phyloP scores from a whole-genome alignment of 495 filamentous ascomycete species.

The Rhizodiscina lignyota region DNA sequence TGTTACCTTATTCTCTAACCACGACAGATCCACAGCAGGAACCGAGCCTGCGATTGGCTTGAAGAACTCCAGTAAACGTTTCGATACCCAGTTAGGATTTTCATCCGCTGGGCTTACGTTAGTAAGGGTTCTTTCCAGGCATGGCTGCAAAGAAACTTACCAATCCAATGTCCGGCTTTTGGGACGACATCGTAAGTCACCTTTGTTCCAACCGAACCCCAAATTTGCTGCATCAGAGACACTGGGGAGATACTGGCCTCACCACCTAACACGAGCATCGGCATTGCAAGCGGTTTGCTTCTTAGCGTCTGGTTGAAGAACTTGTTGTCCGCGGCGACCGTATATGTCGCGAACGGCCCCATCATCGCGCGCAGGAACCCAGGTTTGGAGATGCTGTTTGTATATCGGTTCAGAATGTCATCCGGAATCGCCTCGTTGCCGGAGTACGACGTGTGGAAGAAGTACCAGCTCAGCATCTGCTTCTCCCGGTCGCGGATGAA shows the following conservation, averaged over 20 bases:
- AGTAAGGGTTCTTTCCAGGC: too few species aligned
- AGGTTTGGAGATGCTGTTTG: conserved; percentile 10
- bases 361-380: conserved; percentile 9
- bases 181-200: too few species aligned
- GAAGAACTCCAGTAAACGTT: too few species aligned
- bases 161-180: too few species aligned
- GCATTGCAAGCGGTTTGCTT: conserved; percentile 5
- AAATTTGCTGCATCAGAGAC: background rate
- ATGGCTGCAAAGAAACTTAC: too few species aligned
- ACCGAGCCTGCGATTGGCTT: too few species aligned
- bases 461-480: conserved; percentile 27
- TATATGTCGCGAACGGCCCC: conserved; percentile 8
- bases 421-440: conserved; percentile 4
- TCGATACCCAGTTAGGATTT: too few species aligned
- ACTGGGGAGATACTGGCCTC: conserved; percentile 9
- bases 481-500: conserved; percentile 23
- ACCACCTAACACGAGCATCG: conserved; percentile 11
- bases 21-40: too few species aligned
- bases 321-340: conserved; percentile 2
- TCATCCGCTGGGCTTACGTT: too few species aligned
- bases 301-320: conserved; percentile 8
- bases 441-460: conserved; percentile 22
- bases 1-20: too few species aligned
- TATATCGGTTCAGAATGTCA: conserved; percentile 8
- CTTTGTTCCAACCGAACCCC: too few species aligned